Evolutionary conservation across 441 rosid genomes (phyloP), one percentile per base, ranked within the genome.

Genomic region (Jatropha podagrica): DNA sequence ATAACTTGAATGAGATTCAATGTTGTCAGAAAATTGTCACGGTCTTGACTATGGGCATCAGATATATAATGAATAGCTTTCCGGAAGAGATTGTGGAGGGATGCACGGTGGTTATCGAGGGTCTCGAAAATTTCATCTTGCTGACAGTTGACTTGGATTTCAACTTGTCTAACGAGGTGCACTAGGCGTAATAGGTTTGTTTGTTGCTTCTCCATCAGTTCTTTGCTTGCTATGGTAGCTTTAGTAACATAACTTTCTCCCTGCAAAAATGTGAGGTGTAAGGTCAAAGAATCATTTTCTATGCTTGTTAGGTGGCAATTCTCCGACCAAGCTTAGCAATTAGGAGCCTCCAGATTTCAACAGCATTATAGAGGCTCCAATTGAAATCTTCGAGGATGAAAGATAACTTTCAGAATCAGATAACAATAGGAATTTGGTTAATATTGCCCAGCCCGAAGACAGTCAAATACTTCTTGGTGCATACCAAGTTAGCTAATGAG

Each of bases 91-190:
- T 82, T 84, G 41, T 85, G 79, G 48, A 88, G 80, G 76, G 74
- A 79, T 69, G n/a, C 71, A 74, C 82, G 77, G 63, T 83, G 85
- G 42, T 73, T 60, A 48, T 80, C 85, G 68, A 88, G 79, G 77
- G 56, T 74, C 71, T 77, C 77, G 40, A 81, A 78, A 71, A 90
- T 84, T 75, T 81, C 83, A 69, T 83, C 82, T 32, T 64, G 80
- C 60, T 77, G 81, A 65, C 81, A 77, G 73, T 87, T 87, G 46
- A 87, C 89, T 42, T 77, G 86, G 67, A 75, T 76, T 82, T 90
- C 92, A 70, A 84, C 79, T 77, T 85, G 81, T 75, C 65, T 83
- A 62, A 87, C 92, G 74, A 87, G 76, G 46, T 75, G 79, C 63
- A 88, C 81, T 67, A 90, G 86, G 51, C 85, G 85, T 69, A 81